Evolutionary conservation across 192 early-diverging fungal species (phyloP).

Genomic region (Pilaira anomala): DNA sequence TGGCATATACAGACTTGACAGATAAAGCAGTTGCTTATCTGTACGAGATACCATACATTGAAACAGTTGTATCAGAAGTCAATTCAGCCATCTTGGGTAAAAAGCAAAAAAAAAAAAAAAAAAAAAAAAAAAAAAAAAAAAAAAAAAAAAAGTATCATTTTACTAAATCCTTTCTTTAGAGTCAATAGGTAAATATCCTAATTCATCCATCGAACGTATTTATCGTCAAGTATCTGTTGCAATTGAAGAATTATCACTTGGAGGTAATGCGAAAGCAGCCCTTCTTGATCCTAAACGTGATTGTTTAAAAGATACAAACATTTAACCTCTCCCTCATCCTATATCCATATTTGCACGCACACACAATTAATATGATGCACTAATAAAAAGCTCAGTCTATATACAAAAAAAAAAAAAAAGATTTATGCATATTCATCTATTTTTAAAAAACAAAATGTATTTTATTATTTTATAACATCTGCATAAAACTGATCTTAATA

Average conservation of each 20-base stretch:
- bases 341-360: too few species aligned
- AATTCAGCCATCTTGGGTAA: constrained; percentile 63
- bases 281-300: constrained; percentile 35
- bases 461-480: too few species aligned
- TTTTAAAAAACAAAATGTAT: too few species aligned
- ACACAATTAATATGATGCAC: too few species aligned
- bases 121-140: too few species aligned
- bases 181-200: constrained; percentile 13
- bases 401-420: too few species aligned
- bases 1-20: constrained; percentile 4
- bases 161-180: constrained; percentile 1
- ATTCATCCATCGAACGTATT: constrained; percentile 40
- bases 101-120: too few species aligned
- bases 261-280: constrained; percentile 36
- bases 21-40: constrained; percentile 11
- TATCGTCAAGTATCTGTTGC: constrained; percentile 36
- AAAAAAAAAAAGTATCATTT: background rate
- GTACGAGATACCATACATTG: constrained; percentile 26
- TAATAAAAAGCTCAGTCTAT: too few species aligned
- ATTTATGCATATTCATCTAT: too few species aligned
- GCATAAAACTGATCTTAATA: too few species aligned
- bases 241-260: constrained; percentile 32
- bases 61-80: constrained; percentile 58
- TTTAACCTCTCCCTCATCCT: too few species aligned
- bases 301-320: background rate